Evolutionary conservation across 192 early-diverging fungal genomes (phyloP).

Genomic region (Linnemannia schmuckeri): DNA sequence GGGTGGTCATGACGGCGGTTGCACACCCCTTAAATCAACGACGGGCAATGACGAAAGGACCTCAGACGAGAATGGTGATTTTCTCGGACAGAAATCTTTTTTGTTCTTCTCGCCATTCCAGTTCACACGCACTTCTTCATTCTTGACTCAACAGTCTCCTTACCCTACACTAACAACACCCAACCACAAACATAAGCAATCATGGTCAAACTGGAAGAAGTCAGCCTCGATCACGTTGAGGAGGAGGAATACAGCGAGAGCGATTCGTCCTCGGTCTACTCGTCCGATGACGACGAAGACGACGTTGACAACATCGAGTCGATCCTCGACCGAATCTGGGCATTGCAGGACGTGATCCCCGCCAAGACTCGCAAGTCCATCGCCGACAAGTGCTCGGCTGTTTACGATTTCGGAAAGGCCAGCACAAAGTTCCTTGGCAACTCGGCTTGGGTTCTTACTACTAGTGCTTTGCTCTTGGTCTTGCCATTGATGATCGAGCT

Average conservation of each 20-base stretch:
- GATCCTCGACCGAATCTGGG: constrained; percentile 82
- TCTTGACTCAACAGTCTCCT: neutral
- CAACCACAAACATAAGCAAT: constrained; percentile 4
- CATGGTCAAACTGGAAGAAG: constrained; percentile 69
- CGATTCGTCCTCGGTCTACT: constrained; percentile 70
- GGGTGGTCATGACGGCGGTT: neutral
- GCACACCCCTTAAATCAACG: neutral
- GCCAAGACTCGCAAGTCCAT: constrained; percentile 76
- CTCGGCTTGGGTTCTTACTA: constrained; percentile 90
- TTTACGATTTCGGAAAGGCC: constrained; percentile 70
- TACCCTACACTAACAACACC: neutral
- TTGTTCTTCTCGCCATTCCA: neutral
- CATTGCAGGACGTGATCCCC: constrained; percentile 91
- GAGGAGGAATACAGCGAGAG: constrained; percentile 60
- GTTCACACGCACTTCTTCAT: neutral
- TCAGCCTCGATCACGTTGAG: constrained; percentile 61
- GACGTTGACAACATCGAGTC: constrained; percentile 78
- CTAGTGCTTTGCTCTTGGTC: constrained; percentile 84
- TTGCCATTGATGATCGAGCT: constrained; percentile 89
- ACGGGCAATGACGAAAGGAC: neutral
- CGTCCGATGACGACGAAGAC: constrained; percentile 71
- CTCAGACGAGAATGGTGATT: neutral
- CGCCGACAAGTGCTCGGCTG: constrained; percentile 62
- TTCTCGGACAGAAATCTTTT: neutral
- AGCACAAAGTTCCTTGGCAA: constrained; percentile 79